Base-by-base conservation (phyloP, 176 grass and related monocot genomes). In the Melocanna baccifera region DNA sequence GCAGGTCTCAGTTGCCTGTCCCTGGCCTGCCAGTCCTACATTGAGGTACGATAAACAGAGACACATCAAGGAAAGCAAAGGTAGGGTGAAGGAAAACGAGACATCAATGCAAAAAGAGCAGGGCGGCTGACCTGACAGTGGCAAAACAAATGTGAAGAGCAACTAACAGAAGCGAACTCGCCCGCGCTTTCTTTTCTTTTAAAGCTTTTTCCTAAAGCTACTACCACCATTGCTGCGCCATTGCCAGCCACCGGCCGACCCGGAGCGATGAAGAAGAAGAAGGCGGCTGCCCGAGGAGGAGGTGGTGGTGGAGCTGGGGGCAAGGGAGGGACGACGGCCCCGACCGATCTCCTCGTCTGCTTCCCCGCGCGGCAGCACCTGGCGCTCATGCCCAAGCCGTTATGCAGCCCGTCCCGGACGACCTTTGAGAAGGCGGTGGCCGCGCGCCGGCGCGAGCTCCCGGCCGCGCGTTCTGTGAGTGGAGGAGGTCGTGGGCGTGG, bases 291-390 rank as follows among this genome's bases (percentile, higher is more conserved):
- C 58, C 43, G 18, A 12, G 59, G 47, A 57, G 55, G 22, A 1
- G 22, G 52, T 3, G 52, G 52, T 20, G 22, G 22, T 58, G 56
- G 56, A 26, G 57, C 57, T 15, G 29, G 59, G 19, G 37, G 36
- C 2, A 64, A 64, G 20, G 30, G 62, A 36, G 58, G 55, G 11
- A 70, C 83, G 18, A 87, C 89, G 62, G 83, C 71, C 3, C 43
- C 89, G 23, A 87, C 85, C 52, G 93, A 99, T 73, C 71, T 99
- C 34, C 75, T 96, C 0, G 93, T 92, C 22, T 99, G 96, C 87
- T 94, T 99, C 69, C 93, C 93, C 4, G 86, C 90, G 13, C 83
- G 89, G 69, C 89, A 92, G 69, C 96, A 87, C 74, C 86, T 96
- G 25, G 82, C 87, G 16, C 74, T 99, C 75, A 92, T 99, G 91